Evolutionary conservation across 176 grass and related monocot genomes (phyloP), one percentile per base, ranked within the genome.

Genomic region (Triticum timopheevii): DNA sequence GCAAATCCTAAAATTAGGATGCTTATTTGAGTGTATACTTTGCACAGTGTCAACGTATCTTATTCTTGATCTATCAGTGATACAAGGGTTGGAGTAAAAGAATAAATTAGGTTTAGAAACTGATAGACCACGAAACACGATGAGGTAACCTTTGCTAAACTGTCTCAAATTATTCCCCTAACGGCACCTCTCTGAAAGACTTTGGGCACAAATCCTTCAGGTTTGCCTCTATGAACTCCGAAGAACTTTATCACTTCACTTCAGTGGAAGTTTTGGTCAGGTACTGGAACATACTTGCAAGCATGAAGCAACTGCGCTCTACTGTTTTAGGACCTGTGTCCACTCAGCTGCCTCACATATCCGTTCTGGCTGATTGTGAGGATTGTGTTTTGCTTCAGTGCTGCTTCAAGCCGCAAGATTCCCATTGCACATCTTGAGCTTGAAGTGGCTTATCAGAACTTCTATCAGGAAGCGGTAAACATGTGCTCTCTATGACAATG

Each of bases 261-360:
- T 72, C 62, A 49, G 13, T 19, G 17, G 40, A 70, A 47, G 22
- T 87, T 45, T 80, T 73, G 42, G 22, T 42, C 38, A 73, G 69
- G 11, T 25, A 73, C 36, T 44, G 1, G 22, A 30, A 61, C 45
- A 13, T 49, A 15, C 16, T 24, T 78, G 1, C 19, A 35, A 27
- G 4, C 34, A n/a, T 85, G 73, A 91, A 40, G 89, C 78, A 10
- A 40, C 86, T 17, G 50, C 89, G 15, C 74, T 92, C 82, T 88
- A 75, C 33, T 93, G 85, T 22, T 88, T 47, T 71, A 83, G 23
- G 27, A 77, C 13, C 23, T 89, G 79, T 63, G 87, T 88, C 96
- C 93, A 98, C 86, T 98, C 96, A 78, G 65, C 34, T 2, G 92
- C 93, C 93, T 87, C 35, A 96, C 76, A 27, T 92, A 80, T 16